phyloP scores from a whole-genome alignment of 176 grass and related monocot genomes.

The Raddia distichophylla region DNA sequence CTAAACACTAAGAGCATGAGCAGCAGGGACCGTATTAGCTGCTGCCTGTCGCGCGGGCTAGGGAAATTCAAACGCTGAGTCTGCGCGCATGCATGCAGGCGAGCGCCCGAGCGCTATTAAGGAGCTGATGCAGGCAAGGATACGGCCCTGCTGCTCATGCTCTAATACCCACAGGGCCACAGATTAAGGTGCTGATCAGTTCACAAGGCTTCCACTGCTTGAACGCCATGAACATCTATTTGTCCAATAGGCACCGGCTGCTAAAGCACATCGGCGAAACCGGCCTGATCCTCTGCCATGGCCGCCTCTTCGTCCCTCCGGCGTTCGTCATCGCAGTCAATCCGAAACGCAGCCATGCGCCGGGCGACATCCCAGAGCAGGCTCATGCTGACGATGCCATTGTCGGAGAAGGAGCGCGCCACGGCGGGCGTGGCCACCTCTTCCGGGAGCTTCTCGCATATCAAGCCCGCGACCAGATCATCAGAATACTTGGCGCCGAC shows the following conservation, averaged over 20 bases:
- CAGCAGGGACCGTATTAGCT: too few species aligned
- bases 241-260: background rate
- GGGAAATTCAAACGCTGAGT: too few species aligned
- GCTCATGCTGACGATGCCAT: background rate
- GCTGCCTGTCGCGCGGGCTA: too few species aligned
- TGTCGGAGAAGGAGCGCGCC: background rate
- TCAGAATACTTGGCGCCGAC: background rate
- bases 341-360: background rate
- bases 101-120: too few species aligned
- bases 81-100: too few species aligned
- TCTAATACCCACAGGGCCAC: background rate
- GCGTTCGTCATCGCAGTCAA: background rate
- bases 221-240: background rate
- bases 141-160: too few species aligned
- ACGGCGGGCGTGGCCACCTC: background rate
- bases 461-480: background rate
- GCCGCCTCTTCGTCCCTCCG: too few species aligned
- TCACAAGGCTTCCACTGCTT: background rate
- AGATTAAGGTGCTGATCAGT: background rate
- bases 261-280: too few species aligned
- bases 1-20: too few species aligned
- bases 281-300: background rate
- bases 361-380: background rate
- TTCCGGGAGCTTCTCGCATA: background rate
- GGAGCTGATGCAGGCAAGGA: too few species aligned